Conservation (phyloP, 306 rosid genomes). For the Castanea crenata region DNA sequence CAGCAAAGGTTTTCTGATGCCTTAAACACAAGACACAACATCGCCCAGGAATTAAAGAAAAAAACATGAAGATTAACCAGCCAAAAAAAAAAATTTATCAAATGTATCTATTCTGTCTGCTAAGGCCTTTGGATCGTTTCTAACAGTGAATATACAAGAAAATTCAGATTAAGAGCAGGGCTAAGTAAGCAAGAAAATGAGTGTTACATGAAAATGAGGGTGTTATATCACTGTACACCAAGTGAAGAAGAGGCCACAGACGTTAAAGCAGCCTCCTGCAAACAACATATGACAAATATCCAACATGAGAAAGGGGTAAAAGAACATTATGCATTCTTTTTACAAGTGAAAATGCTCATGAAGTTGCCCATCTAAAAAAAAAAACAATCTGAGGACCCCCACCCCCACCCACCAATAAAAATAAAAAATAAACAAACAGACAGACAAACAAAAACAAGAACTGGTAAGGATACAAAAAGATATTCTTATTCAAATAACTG, state of each 20-base stretch:
- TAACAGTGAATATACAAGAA: slow-evolving; percentile 40
- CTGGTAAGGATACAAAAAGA: background rate
- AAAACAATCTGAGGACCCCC: too few relatives aligned
- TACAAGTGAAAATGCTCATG: background rate
- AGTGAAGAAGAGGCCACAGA: slow-evolving; percentile 35
- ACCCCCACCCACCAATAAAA: background rate
- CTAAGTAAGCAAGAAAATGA: slow-evolving; percentile 19
- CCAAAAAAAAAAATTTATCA: background rate
- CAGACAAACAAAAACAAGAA: background rate
- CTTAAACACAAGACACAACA: background rate
- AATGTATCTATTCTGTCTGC: background rate
- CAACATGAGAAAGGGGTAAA: background rate
- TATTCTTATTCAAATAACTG: background rate
- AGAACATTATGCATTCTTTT: background rate
- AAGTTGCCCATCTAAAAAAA: background rate
- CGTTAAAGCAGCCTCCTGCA: slow-evolving; percentile 57
- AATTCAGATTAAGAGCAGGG: slow-evolving; percentile 27
- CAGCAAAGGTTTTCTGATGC: too few relatives aligned
- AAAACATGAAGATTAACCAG: background rate
- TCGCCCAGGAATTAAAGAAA: background rate
- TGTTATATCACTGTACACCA: slow-evolving; percentile 69
- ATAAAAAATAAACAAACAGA: background rate
- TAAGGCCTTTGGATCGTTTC: slow-evolving; percentile 1
- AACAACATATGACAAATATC: slow-evolving; percentile 13
- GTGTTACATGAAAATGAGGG: slow-evolving; percentile 13